Percentiles rank a stretch among this genome's conserved stretches.
phyloP scores from a whole-genome alignment of 169 alveolate genomes.

The Plasmodium vinckei region DNA sequence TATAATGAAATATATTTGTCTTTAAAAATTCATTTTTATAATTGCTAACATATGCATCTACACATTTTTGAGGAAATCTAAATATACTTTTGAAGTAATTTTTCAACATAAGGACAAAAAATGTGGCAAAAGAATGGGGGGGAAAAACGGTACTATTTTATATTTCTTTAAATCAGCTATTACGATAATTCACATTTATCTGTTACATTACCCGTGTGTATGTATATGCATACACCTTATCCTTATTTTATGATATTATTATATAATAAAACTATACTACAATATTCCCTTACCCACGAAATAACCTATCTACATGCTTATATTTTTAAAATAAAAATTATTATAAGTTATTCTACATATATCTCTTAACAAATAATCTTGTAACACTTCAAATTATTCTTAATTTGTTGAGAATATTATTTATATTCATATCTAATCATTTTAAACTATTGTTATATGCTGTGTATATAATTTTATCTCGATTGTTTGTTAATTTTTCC shows the following conservation, averaged over 20 bases:
- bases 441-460: no score
- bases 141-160: background rate
- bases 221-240: background rate
- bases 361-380: background rate
- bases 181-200: background rate
- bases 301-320: background rate
- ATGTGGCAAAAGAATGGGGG: background rate
- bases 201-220: background rate
- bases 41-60: slow-evolving; percentile 18
- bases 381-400: slow-evolving; percentile 1
- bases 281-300: background rate
- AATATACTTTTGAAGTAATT: slow-evolving; percentile 12
- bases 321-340: background rate
- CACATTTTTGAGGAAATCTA: slow-evolving; percentile 48
- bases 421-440: background rate
- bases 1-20: slow-evolving; percentile 16
- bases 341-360: background rate
- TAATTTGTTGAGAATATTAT: background rate
- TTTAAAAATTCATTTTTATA: slow-evolving; percentile 15
- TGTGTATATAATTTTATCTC: no score
- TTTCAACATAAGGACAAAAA: slow-evolving; percentile 61
- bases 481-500: no score
- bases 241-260: background rate
- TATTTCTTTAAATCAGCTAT: background rate
- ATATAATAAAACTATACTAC: background rate